These are phyloP conservation scores for Magnusiomyces magnusii DNA, from an alignment of 1,139 yeast genomes.

Conservation along the genomic window DNA sequence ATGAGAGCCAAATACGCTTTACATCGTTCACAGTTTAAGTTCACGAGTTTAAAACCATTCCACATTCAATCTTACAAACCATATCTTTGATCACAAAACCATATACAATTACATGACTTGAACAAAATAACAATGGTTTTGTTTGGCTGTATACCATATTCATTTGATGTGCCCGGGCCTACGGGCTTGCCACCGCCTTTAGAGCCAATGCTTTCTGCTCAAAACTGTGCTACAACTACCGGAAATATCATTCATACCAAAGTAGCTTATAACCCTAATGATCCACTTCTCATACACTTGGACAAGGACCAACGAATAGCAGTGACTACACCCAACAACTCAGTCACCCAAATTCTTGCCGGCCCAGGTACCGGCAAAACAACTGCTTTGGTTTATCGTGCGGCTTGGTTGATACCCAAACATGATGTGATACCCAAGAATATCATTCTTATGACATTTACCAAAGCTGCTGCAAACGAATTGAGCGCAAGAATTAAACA, in stretches of 20 bases:
- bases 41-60: too few relatives aligned
- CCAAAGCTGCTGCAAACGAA: slow-evolving; percentile 84
- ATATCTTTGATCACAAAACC: too few relatives aligned
- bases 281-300: slow-evolving; percentile 28
- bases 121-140: too few relatives aligned
- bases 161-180: too few relatives aligned
- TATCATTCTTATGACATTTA: slow-evolving; percentile 80
- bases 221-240: not conserved
- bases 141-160: too few relatives aligned
- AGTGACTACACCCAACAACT: slow-evolving; percentile 46
- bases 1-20: too few relatives aligned
- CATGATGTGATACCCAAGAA: slow-evolving; percentile 47
- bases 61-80: too few relatives aligned
- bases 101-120: too few relatives aligned
- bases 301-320: slow-evolving; percentile 57
- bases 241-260: not conserved
- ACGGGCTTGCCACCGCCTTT: too few relatives aligned
- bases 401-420: slow-evolving; percentile 52
- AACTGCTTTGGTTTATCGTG: slow-evolving; percentile 68
- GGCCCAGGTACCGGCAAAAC: slow-evolving; percentile 90
- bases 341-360: slow-evolving; percentile 69
- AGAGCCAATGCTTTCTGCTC: not conserved
- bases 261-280: not conserved
- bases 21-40: too few relatives aligned
- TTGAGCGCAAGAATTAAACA: slow-evolving; percentile 32